Evolutionary conservation across 495 filamentous ascomycete genomes (phyloP).

Genomic region (Tuber borchii): DNA sequence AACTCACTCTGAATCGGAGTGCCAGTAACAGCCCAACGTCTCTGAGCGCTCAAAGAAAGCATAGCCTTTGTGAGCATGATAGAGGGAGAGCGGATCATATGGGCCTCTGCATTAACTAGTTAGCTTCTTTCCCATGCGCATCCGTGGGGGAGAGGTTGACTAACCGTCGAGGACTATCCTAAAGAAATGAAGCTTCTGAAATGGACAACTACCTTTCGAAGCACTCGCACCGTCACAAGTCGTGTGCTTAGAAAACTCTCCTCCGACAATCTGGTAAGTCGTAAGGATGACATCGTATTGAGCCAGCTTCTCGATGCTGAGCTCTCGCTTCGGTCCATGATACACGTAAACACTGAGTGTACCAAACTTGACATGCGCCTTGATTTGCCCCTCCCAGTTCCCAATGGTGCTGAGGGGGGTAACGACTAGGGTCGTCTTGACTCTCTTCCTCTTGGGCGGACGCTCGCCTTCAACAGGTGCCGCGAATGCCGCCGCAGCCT

Average conservation of each 20-base stretch:
- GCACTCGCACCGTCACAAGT: conserved; percentile 43
- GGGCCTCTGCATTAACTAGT: conserved; percentile 54
- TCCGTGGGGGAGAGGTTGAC: background rate
- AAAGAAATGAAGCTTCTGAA: conserved; percentile 80
- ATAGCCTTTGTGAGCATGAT: conserved; percentile 76
- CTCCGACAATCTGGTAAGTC: conserved; percentile 80
- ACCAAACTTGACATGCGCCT: conserved; percentile 62
- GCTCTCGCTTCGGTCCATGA: conserved; percentile 68
- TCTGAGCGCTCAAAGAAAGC: conserved; percentile 69
- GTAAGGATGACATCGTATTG: conserved; percentile 80
- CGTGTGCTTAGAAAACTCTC: conserved; percentile 59
- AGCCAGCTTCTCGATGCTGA: conserved; percentile 60
- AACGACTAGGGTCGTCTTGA: conserved; percentile 77
- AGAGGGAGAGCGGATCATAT: conserved; percentile 78
- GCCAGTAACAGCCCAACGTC: conserved; percentile 92
- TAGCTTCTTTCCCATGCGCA: background rate
- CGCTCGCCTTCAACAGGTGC: conserved; percentile 42
- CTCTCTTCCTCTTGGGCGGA: conserved; percentile 49
- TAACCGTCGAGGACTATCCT: conserved; percentile 79
- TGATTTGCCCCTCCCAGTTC: conserved; percentile 89
- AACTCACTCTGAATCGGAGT: conserved; percentile 44
- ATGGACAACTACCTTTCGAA: conserved; percentile 52
- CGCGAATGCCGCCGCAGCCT: conserved; percentile 56
- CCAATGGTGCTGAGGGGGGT: conserved; percentile 79
- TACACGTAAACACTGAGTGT: conserved; percentile 64